Percentiles rank a stretch among this genome's conserved stretches.
These are phyloP conservation scores for Fraxinus platypoda DNA, from an alignment of 305 asterid species.

Conservation along the genomic window DNA sequence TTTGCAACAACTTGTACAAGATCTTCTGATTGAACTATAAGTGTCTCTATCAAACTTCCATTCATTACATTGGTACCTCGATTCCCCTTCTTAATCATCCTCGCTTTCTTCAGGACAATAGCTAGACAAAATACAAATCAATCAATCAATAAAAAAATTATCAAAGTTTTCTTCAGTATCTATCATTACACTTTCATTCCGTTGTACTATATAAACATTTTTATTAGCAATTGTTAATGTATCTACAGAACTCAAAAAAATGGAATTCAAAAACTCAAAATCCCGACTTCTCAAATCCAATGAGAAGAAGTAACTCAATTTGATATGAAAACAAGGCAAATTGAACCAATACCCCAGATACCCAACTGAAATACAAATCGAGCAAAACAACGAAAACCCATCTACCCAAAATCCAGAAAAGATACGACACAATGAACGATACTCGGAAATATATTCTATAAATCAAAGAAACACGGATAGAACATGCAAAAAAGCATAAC, in stretches of 20 bases:
- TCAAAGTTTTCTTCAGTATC: neutral
- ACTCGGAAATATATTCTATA: conserved; percentile 2
- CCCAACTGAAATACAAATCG: conserved; percentile 3
- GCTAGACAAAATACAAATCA: conserved; percentile 42
- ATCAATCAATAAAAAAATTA: neutral
- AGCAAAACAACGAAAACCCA: conserved; percentile 9
- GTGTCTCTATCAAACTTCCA: conserved; percentile 69
- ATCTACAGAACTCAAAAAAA: neutral
- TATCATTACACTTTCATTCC: neutral
- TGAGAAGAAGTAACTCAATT: neutral
- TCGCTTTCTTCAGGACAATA: conserved; percentile 81
- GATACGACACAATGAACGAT: conserved; percentile 7
- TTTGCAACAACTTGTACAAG: conserved; percentile 86
- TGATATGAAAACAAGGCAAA: neutral
- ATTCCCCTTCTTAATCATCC: conserved; percentile 66
- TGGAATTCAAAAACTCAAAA: neutral
- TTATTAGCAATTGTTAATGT: neutral
- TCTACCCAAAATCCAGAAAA: conserved; percentile 14
- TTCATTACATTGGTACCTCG: conserved; percentile 45
- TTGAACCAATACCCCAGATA: conserved; percentile 6
- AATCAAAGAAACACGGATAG: neutral
- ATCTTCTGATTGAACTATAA: conserved; percentile 59
- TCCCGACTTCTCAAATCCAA: neutral
- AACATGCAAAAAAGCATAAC: conserved; percentile 4
- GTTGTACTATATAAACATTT: neutral